Conservation (phyloP, 139 green algal species). For the Zygnema circumcarinatum region DNA sequence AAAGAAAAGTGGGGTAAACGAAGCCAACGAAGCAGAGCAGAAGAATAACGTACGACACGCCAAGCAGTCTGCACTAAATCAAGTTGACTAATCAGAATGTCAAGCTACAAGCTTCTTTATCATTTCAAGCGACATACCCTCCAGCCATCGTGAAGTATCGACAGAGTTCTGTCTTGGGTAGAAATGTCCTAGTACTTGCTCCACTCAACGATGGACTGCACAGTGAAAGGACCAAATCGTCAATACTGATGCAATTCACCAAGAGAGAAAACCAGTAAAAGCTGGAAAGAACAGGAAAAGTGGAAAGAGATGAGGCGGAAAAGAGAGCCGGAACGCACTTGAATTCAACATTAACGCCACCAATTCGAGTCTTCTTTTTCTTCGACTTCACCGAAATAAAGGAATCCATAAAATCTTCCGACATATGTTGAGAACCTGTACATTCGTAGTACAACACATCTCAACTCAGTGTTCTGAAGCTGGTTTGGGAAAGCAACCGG, state of each 20-base stretch:
- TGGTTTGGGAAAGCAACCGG: too few species aligned
- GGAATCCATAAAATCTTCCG: background rate
- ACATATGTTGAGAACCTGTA: background rate
- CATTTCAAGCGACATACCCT: too few species aligned
- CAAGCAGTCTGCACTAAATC: too few species aligned
- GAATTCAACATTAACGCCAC: background rate
- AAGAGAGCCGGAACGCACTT: background rate
- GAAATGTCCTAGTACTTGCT: background rate
- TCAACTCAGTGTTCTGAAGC: too few species aligned
- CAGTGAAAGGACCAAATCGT: too few species aligned
- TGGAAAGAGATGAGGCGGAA: conserved; percentile 1
- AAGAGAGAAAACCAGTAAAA: background rate
- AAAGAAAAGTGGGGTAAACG: too few species aligned
- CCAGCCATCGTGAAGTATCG: conserved; percentile 45
- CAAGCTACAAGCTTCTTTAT: too few species aligned
- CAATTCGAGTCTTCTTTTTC: background rate
- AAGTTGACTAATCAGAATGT: background rate
- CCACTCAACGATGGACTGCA: background rate
- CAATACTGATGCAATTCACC: too few species aligned
- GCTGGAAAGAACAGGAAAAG: background rate
- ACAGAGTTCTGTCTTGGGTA: conserved; percentile 34
- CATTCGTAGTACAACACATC: too few species aligned
- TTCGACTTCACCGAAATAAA: background rate
- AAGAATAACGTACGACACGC: too few species aligned
- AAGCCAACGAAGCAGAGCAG: too few species aligned